Evolutionary conservation across 148 eudicot genomes (phyloP), one percentile per base, ranked within the genome.

Genomic region (Drosera capensis): DNA sequence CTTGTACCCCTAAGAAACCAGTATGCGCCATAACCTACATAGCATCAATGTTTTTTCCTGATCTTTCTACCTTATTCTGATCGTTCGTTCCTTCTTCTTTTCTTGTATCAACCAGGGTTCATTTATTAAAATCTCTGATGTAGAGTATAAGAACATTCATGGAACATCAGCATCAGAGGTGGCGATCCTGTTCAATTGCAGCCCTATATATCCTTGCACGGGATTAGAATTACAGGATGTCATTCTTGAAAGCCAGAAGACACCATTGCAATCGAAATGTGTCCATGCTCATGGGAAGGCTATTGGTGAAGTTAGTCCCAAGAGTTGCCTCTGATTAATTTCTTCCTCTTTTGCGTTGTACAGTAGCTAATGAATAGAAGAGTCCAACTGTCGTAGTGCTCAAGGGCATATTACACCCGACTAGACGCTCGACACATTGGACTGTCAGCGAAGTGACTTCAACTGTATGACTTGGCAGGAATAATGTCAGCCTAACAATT

Each of bases 91-190:
- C 1, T 35, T 14, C n/a, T n/a, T n/a, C n/a, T 36, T 4, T 47
- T 47, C 12, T 8, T 1, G 19, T 69, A 70, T 78, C 78, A 76
- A 34, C 79, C 94, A 0, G 58, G 51, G 0, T n/a, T n/a, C n/a
- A n/a, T n/a, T n/a, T n/a, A 77, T 76, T 44, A 62, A 73, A 35
- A 75, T 83, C 28, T 57, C 55, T 18, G 55, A 75, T 36, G 65
- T 83, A 0, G 8, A 42, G 1, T 75, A 60, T 57, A 52, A 62
- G 36, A 35, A 55, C 29, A 68, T 83, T 13, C 38, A 56, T 7
- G 94, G 94, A 20, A 79, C 76, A 20, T 58, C 83, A 9, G 23
- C 58, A 1, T 26, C 77, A 2, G 44, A 62, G 15, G 49, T 58
- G 1, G 73, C 75, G 0, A 51, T 83, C 25, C 64, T 30, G 18